Conservation (phyloP, 148 eudicot genomes). For the Hydrangea macrophylla region DNA sequence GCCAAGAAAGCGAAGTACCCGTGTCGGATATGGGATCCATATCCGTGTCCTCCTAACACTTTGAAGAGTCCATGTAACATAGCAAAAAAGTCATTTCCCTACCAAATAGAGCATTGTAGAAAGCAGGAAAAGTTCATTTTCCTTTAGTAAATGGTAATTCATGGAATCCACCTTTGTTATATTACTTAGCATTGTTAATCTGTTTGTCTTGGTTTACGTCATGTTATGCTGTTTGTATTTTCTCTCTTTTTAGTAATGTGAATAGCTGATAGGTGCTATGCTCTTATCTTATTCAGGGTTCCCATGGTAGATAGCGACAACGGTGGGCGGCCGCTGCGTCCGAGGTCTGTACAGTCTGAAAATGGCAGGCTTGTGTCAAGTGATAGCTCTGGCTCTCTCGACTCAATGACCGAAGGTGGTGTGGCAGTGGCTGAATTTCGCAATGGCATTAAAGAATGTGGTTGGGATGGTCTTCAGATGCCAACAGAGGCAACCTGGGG, state of each 20-base stretch:
- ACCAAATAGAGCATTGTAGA: neutral
- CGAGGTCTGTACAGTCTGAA: conserved; percentile 27
- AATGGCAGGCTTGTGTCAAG: conserved; percentile 21
- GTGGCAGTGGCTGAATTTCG: conserved; percentile 13
- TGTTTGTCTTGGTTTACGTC: neutral
- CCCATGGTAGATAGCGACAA: conserved; percentile 24
- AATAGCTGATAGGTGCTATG: neutral
- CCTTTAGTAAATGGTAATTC: neutral
- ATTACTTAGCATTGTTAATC: neutral
- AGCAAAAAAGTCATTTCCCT: no score
- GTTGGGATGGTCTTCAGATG: conserved; percentile 30
- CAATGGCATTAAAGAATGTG: conserved; percentile 27
- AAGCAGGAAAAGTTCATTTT: neutral
- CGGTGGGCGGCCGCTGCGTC: conserved; percentile 23
- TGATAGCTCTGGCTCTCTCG: conserved; percentile 26
- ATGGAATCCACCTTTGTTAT: neutral
- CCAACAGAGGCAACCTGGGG: conserved; percentile 32
- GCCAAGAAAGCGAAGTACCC: no score
- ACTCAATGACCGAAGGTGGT: conserved; percentile 30
- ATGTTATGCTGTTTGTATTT: neutral
- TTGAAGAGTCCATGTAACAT: no score
- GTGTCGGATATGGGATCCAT: no score
- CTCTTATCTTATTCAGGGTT: conserved; percentile 24
- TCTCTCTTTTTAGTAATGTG: neutral
- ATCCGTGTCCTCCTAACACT: no score